Evolutionary conservation across 441 rosid species (phyloP), one percentile per base, ranked within the genome.

Genomic region (Omphalea diandra): DNA sequence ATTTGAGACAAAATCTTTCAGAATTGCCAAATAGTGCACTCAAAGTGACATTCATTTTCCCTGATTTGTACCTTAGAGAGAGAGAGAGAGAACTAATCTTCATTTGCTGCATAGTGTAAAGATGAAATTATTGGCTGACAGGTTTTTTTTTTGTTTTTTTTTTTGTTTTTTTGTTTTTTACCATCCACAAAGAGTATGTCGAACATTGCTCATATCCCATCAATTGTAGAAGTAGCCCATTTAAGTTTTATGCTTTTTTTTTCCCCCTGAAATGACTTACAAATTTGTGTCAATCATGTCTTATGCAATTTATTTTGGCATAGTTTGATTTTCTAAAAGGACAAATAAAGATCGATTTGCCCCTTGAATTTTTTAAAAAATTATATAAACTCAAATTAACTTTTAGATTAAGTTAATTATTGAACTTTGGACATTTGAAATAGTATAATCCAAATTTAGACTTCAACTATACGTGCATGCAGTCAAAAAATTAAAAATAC

Each of bases 101-200:
- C n/a, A 59, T 61, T 68, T 54, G 10, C 65, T 63, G 66, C 57
- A 44, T 49, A 24, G 54, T 70, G 72, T 68, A 59, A 32, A 31
- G 7, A 31, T 24, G 2, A 35, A 68, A 22, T 38, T 18, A 46
- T 74, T 22, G 64, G 15, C 18, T 31, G 65, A 54, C 62, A 65
- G 15, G 33, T n/a, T n/a, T n/a, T n/a, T n/a, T n/a, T n/a, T n/a
- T n/a, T n/a, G n/a, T n/a, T n/a, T n/a, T n/a, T n/a, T n/a, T n/a
- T n/a, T n/a, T n/a, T n/a, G n/a, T n/a, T n/a, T n/a, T n/a, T n/a
- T n/a, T n/a, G n/a, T n/a, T n/a, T n/a, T n/a, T n/a, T 58, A 72
- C 59, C 71, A 70, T 75, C 75, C 76, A 47, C 71, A 67, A 77
- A 68, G 73, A 60, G 80, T 71, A 73, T 61, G 47, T 47, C 7